Base-by-base conservation (phyloP, 306 rosid species). In the Prunus mongolica region DNA sequence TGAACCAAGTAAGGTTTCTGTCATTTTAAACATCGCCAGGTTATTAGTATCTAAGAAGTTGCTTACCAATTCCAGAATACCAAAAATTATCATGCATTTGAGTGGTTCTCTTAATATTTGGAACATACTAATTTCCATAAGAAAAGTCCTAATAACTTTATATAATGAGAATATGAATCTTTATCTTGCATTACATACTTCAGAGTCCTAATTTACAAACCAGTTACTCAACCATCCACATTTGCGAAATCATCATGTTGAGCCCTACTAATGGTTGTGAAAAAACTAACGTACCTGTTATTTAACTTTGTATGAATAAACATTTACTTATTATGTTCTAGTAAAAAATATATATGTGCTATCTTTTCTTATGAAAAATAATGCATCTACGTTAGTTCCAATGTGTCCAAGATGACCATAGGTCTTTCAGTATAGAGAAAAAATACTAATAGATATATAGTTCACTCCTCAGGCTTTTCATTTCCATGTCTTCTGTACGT, bases 1-100 rank as follows among this genome's bases (percentile, higher is more conserved):
- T 90, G 86, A 74, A 95, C 90, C 92, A 92, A 78, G 87, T 88
- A 95, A 73, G 99, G 70, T 79, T 86, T 87, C 99, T 95, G 93
- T 69, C 79, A 78, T 34, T 66, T 64, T n/a, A 75, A 58, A 1
- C 15, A 58, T 71, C 79, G 5, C 49, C 72, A 66, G 20, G 64
- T 41, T 25, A 60, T 75, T 57, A 74, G 63, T 12, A 19, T 67
- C 32, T 67, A 32, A 30, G 69, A 38, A 14, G 6, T n/a, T 52
- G 5, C 56, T 69, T 28, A 44, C 71, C 47, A 73, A 77, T 52
- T 45, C 50, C 44, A 58, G 28, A 34, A 19, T 28, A 60, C 56
- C 62, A 38, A 68, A 32, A 63, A 60, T 75, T 65, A 27, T 2
- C 54, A 24, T n/a, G 15, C 22, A 57, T 22, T 7, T 28, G 67